Percentiles rank a stretch among this genome's conserved stretches.
Conservation (phyloP, 306 rosid species). For the Acacia crassicarpa region DNA sequence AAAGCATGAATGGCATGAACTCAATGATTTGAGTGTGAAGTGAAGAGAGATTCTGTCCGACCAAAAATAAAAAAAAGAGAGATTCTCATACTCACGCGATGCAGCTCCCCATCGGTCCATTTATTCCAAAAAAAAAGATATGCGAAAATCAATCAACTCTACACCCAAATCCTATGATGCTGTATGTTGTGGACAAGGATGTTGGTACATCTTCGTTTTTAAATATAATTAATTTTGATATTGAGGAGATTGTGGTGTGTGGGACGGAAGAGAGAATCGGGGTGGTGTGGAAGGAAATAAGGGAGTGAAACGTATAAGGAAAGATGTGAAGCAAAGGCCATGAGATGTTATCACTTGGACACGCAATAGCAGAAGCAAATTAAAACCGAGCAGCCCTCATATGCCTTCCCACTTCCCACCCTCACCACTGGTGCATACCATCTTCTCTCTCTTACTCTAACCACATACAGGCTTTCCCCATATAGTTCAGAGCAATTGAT, state of each 20-base stretch:
- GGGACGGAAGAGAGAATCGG: neutral
- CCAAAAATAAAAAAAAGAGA: too few species aligned
- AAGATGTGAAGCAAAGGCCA: constrained; percentile 3
- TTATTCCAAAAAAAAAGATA: too few species aligned
- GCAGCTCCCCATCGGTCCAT: neutral
- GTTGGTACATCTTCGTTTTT: too few species aligned
- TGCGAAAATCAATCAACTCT: too few species aligned
- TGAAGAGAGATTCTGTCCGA: too few species aligned
- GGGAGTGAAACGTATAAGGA: constrained; percentile 18
- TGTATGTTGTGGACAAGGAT: neutral
- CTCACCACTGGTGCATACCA: too few species aligned
- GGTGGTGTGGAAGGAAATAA: neutral
- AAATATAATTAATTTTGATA: neutral
- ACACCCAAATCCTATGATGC: too few species aligned
- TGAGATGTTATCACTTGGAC: constrained; percentile 40
- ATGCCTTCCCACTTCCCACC: too few species aligned
- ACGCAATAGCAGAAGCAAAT: neutral
- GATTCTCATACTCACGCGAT: neutral
- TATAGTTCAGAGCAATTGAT: too few species aligned
- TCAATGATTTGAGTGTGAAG: neutral
- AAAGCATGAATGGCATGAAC: neutral
- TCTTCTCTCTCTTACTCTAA: too few species aligned
- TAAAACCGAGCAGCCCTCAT: constrained; percentile 9
- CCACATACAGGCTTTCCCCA: too few species aligned
- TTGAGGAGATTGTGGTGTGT: neutral